Conservation (phyloP, 495 filamentous ascomycete genomes). For the Xylaria venustula region DNA sequence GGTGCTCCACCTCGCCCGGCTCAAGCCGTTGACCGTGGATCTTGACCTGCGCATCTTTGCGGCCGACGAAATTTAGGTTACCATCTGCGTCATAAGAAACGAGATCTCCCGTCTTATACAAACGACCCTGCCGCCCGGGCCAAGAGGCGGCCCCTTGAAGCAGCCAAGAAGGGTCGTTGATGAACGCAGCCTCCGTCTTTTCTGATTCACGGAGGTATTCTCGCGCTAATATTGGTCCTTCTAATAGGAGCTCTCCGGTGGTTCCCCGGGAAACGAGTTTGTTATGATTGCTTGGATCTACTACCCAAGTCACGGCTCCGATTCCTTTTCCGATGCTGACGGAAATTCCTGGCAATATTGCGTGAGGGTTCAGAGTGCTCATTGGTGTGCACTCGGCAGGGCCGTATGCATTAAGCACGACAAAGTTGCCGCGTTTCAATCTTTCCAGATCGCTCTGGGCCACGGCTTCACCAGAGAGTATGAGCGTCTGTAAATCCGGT, state of each 20-base stretch:
- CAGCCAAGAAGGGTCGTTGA: slow-evolving; percentile 41
- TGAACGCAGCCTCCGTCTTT: slow-evolving; percentile 30
- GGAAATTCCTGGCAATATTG: no score
- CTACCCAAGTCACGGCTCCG: slow-evolving; percentile 43
- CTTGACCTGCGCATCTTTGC: slow-evolving; percentile 30
- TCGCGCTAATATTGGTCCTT: slow-evolving; percentile 53
- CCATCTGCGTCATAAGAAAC: slow-evolving; percentile 40
- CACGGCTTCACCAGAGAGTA: slow-evolving; percentile 41
- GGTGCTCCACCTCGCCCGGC: slow-evolving; percentile 26
- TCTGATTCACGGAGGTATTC: slow-evolving; percentile 20
- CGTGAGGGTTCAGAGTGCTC: slow-evolving; percentile 22
- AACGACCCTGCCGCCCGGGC: not conserved
- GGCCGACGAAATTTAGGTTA: slow-evolving; percentile 16
- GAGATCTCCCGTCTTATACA: slow-evolving; percentile 49
- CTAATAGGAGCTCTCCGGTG: slow-evolving; percentile 75
- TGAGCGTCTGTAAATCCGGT: slow-evolving; percentile 38
- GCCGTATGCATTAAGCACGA: slow-evolving; percentile 36
- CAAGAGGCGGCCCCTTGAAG: not conserved
- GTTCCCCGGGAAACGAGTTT: slow-evolving; percentile 62
- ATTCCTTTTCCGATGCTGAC: slow-evolving; percentile 18
- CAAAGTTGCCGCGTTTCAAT: slow-evolving; percentile 19
- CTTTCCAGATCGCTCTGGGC: slow-evolving; percentile 7
- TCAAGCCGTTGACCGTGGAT: slow-evolving; percentile 31
- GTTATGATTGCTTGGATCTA: slow-evolving; percentile 59
- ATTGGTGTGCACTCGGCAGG: slow-evolving; percentile 30